Evolutionary conservation across 768 basidiomycete species (phyloP).

Genomic region (Rubroboletus satanas): DNA sequence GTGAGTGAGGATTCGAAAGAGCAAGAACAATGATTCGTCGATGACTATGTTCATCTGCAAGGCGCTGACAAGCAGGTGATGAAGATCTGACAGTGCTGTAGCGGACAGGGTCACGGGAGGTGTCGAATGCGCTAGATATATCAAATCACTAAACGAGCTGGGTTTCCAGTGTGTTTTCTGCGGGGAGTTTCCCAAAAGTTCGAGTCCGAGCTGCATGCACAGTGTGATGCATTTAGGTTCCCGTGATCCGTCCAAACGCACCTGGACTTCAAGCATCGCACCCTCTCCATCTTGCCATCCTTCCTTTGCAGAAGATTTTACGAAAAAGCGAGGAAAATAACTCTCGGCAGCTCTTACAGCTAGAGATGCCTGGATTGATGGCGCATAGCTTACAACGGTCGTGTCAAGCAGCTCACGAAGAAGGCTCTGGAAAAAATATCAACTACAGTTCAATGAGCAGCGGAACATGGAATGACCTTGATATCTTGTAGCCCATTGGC

Average conservation of each 20-base stretch:
- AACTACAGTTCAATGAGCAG: neutral
- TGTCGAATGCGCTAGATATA: slow-evolving; percentile 24
- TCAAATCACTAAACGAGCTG: slow-evolving; percentile 28
- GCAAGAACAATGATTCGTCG: slow-evolving; percentile 58
- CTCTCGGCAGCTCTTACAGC: slow-evolving; percentile 45
- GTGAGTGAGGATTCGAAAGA: slow-evolving; percentile 34
- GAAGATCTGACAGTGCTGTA: slow-evolving; percentile 24
- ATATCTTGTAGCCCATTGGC: slow-evolving; percentile 4
- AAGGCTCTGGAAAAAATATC: slow-evolving; percentile 21
- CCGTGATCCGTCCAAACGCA: slow-evolving; percentile 24
- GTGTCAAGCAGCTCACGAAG: slow-evolving; percentile 35
- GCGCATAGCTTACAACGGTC: slow-evolving; percentile 33
- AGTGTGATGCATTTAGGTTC: neutral
- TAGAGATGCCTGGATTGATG: slow-evolving; percentile 40
- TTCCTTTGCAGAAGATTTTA: slow-evolving; percentile 29
- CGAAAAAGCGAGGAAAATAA: slow-evolving; percentile 43
- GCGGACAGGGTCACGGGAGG: slow-evolving; percentile 13
- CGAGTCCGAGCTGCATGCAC: slow-evolving; percentile 30
- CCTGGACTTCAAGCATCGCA: slow-evolving; percentile 37
- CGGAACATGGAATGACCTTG: slow-evolving; percentile 14
- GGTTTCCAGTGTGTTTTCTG: slow-evolving; percentile 7
- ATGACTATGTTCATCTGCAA: slow-evolving; percentile 52
- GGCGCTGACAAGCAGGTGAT: slow-evolving; percentile 44
- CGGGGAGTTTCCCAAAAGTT: slow-evolving; percentile 25
- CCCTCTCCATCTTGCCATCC: slow-evolving; percentile 42